phyloP scores from a whole-genome alignment of 805 yeast genomes.

The Cyberlindnera japonica region DNA sequence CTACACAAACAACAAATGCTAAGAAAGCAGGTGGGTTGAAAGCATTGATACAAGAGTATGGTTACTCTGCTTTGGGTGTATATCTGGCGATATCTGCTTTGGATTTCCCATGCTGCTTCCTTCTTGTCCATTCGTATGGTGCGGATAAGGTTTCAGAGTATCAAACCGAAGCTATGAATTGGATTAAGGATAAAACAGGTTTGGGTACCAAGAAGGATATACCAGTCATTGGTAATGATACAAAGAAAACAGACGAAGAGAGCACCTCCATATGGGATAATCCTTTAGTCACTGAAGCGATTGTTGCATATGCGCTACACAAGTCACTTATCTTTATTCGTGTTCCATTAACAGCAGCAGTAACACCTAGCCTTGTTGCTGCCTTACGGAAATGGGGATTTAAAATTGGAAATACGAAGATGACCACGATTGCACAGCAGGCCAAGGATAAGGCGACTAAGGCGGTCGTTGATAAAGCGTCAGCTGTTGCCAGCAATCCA shows the following conservation, averaged over 20 bases:
- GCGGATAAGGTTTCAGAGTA: conserved; percentile 71
- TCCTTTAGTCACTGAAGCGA: conserved; percentile 74
- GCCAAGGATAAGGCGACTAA: conserved; percentile 31
- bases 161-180: conserved; percentile 57
- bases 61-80: conserved; percentile 86
- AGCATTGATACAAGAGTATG: conserved; percentile 77
- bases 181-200: conserved; percentile 46
- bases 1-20: conserved; percentile 9
- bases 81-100: conserved; percentile 68
- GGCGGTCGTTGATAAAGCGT: conserved; percentile 24
- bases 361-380: conserved; percentile 76
- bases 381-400: conserved; percentile 74
- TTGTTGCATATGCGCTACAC: conserved; percentile 90
- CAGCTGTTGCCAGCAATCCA: conserved; percentile 41
- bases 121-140: conserved; percentile 82
- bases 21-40: conserved; percentile 37
- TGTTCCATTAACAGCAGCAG: conserved; percentile 86
- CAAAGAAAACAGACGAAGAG: conserved; percentile 10
- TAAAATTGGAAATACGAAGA: conserved; percentile 55
- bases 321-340: conserved; percentile 81
- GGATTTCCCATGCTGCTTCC: conserved; percentile 80
- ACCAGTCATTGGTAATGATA: conserved; percentile 16
- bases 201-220: conserved; percentile 32
- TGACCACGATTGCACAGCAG: conserved; percentile 38
- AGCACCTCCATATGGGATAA: conserved; percentile 23